These are phyloP conservation scores for Pleurotus giganteus DNA, from an alignment of 768 basidiomycete species.

Conservation along the genomic window DNA sequence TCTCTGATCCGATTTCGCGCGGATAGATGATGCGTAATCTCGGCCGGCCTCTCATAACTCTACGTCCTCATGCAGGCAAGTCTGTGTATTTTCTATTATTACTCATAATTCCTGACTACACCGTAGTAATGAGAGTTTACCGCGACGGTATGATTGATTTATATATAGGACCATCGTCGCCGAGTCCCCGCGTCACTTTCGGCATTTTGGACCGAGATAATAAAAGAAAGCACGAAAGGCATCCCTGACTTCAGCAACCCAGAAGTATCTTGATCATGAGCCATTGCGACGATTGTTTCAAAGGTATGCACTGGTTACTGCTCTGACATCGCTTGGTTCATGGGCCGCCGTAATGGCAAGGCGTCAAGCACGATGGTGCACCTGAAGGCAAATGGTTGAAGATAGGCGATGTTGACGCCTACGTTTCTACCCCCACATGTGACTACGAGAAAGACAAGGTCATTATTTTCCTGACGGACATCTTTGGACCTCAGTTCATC, in stretches of 20 bases:
- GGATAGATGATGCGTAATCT: too few species aligned
- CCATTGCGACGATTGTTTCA: slow-evolving; percentile 41
- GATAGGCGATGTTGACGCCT: slow-evolving; percentile 36
- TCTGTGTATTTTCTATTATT: too few species aligned
- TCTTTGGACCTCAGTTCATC: slow-evolving; percentile 34
- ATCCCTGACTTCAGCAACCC: neutral
- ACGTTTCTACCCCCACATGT: slow-evolving; percentile 39
- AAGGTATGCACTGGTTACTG: slow-evolving; percentile 25
- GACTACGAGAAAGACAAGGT: slow-evolving; percentile 43
- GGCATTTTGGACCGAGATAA: neutral
- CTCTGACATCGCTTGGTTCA: neutral
- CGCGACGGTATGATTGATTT: too few species aligned
- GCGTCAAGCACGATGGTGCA: slow-evolving; percentile 32
- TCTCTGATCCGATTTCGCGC: too few species aligned
- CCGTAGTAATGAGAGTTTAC: too few species aligned
- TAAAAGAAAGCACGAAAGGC: neutral
- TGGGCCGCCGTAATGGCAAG: slow-evolving; percentile 12
- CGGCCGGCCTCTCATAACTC: too few species aligned
- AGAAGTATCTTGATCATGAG: slow-evolving; percentile 29
- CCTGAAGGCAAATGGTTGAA: slow-evolving; percentile 29
- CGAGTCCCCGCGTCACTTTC: too few species aligned
- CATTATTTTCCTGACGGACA: slow-evolving; percentile 40
- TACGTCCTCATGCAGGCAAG: too few species aligned
- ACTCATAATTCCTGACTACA: too few species aligned
- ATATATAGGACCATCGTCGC: too few species aligned